Evolutionary conservation across 2,329 filamentous ascomycete species (phyloP).

Genomic region (Calonectria crousiana): DNA sequence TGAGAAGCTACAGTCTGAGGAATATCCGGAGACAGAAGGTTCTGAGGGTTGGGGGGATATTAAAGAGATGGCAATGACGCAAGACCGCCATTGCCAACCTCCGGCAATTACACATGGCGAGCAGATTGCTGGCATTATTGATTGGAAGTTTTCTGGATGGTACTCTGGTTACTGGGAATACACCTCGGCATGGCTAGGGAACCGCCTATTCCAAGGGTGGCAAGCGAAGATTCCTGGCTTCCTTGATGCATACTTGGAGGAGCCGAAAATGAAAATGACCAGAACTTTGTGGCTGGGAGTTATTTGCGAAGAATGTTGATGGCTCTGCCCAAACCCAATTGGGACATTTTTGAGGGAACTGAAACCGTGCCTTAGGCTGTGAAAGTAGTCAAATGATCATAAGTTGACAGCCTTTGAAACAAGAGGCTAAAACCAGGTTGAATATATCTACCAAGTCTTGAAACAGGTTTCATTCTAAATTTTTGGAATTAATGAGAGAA

Average conservation of each 20-base stretch:
- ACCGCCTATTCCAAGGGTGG: constrained; percentile 3
- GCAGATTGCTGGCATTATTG: constrained; percentile 57
- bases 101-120: constrained; percentile 62
- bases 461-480: too few species aligned
- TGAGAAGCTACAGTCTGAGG: constrained; percentile 39
- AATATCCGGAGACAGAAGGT: constrained; percentile 29
- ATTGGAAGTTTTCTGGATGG: constrained; percentile 51
- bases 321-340: too few species aligned
- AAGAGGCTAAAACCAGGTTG: too few species aligned
- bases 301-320: neutral
- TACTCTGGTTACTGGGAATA: constrained; percentile 52
- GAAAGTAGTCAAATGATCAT: too few species aligned
- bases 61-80: constrained; percentile 49
- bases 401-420: too few species aligned
- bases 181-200: constrained; percentile 39
- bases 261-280: constrained; percentile 22
- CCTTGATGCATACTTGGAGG: constrained; percentile 9
- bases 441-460: too few species aligned
- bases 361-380: too few species aligned
- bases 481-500: too few species aligned
- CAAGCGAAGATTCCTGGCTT: neutral
- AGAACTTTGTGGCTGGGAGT: constrained; percentile 15
- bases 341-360: too few species aligned
- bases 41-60: constrained; percentile 44
- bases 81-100: constrained; percentile 50